Conservation (phyloP, 192 early-diverging fungal genomes). For the Coemansia guatemalensis region DNA sequence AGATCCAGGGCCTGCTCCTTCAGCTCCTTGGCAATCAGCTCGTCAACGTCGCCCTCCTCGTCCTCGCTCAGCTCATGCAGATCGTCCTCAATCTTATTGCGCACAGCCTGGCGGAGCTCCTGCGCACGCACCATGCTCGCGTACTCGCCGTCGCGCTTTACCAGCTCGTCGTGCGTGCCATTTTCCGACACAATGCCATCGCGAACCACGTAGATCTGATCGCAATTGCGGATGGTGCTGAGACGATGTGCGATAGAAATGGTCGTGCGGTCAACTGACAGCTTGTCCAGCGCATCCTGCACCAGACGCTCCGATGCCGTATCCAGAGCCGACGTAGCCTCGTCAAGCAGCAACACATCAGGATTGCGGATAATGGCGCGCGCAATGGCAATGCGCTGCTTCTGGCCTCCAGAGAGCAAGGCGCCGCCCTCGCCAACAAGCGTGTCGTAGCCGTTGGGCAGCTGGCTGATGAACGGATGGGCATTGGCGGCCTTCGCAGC, state of each 20-base stretch:
- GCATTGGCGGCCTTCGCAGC: slow-evolving; percentile 70
- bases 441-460: slow-evolving; percentile 79
- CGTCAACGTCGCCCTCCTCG: slow-evolving; percentile 24
- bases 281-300: slow-evolving; percentile 78
- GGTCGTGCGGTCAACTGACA: slow-evolving; percentile 74
- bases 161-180: slow-evolving; percentile 79
- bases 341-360: slow-evolving; percentile 80
- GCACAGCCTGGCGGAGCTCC: slow-evolving; percentile 73
- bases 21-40: slow-evolving; percentile 44
- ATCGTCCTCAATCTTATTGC: slow-evolving; percentile 17
- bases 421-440: slow-evolving; percentile 82
- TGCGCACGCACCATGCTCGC: slow-evolving; percentile 62
- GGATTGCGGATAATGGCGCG: slow-evolving; percentile 88
- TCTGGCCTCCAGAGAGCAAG: slow-evolving; percentile 88
- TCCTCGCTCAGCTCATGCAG: slow-evolving; percentile 1
- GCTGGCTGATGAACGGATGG: slow-evolving; percentile 69
- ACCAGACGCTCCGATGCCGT: slow-evolving; percentile 77
- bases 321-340: slow-evolving; percentile 87
- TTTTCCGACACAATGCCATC: slow-evolving; percentile 68
- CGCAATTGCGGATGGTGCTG: slow-evolving; percentile 87
- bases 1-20: slow-evolving; percentile 43
- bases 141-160: slow-evolving; percentile 59
- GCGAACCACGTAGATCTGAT: slow-evolving; percentile 84
- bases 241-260: slow-evolving; percentile 91
- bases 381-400: slow-evolving; percentile 95